These are phyloP conservation scores for Dillenia suffruticosa DNA, from an alignment of 164 flowering plant species.

Conservation along the genomic window DNA sequence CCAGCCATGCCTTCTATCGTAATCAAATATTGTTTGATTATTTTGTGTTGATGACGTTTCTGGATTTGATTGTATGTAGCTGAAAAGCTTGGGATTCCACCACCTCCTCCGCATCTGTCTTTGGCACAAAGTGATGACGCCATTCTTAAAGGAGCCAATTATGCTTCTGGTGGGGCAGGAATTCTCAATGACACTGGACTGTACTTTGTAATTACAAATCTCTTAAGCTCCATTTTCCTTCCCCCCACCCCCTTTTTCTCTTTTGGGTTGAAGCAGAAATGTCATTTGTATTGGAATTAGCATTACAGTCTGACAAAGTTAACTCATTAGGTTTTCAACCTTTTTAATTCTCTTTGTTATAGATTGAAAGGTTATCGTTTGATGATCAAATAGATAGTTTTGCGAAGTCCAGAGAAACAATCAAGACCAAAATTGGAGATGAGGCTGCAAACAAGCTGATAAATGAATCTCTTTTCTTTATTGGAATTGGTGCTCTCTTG, in stretches of 20 bases:
- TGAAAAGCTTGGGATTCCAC: conserved; percentile 56
- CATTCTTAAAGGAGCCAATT: conserved; percentile 64
- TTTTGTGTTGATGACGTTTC: not conserved
- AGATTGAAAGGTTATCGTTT: conserved; percentile 72
- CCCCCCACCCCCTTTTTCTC: not conserved
- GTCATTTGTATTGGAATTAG: too few relatives aligned
- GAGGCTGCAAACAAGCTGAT: conserved; percentile 40
- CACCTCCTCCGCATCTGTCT: conserved; percentile 81
- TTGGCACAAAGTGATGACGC: conserved; percentile 43
- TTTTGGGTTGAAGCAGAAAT: too few relatives aligned
- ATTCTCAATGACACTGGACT: conserved; percentile 79
- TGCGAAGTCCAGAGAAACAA: conserved; percentile 39
- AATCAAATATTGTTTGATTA: not conserved
- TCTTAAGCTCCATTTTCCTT: not conserved
- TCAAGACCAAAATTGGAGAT: conserved; percentile 57
- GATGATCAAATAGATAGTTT: conserved; percentile 67
- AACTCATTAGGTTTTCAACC: not conserved
- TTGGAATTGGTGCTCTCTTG: conserved; percentile 60
- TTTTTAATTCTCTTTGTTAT: conserved; percentile 1
- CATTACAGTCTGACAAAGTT: too few relatives aligned
- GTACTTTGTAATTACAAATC: conserved; percentile 44
- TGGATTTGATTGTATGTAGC: conserved; percentile 34
- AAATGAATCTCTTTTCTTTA: conserved; percentile 56
- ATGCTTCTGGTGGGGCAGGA: conserved; percentile 96
- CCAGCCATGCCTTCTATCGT: not conserved